These are phyloP conservation scores for Pinguiococcus pyrenoidosus DNA, from an alignment of 108 stramenopile species.

Conservation along the genomic window DNA sequence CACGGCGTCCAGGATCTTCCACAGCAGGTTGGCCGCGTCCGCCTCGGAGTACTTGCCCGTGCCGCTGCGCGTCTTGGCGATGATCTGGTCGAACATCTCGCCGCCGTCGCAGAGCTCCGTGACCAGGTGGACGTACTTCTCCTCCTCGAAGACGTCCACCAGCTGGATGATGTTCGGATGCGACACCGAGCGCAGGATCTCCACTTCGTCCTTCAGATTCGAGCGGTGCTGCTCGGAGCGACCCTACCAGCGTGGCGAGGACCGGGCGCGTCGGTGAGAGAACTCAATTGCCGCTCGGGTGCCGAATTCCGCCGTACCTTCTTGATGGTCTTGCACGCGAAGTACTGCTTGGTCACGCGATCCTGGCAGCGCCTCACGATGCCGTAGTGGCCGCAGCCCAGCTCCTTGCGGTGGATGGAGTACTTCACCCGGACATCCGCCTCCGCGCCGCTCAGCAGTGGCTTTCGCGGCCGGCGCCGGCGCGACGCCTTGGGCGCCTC, in stretches of 20 bases:
- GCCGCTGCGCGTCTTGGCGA: conserved; percentile 57
- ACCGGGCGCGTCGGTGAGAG: too few species aligned
- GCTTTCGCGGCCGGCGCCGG: too few species aligned
- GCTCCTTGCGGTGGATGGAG: conserved; percentile 9
- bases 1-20: conserved; percentile 81
- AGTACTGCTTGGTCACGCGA: conserved; percentile 7
- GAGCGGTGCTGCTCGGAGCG: too few species aligned
- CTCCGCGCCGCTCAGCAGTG: too few species aligned
- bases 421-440: conserved; percentile 18
- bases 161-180: conserved; percentile 32
- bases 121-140: conserved; percentile 34
- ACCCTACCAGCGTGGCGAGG: too few species aligned
- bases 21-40: conserved; percentile 70
- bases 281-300: too few species aligned
- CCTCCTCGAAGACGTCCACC: conserved; percentile 32
- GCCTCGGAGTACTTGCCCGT: conserved; percentile 77
- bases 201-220: conserved; percentile 20
- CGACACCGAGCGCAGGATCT: conserved; percentile 15
- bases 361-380: conserved; percentile 19
- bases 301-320: too few species aligned
- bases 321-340: conserved; percentile 28
- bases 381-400: conserved; percentile 32
- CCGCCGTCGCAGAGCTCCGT: conserved; percentile 79
- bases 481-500: too few species aligned
- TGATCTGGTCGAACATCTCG: conserved; percentile 68